phyloP scores from a whole-genome alignment of 2,329 filamentous ascomycete species.

The Achaetomium macrosporum region DNA sequence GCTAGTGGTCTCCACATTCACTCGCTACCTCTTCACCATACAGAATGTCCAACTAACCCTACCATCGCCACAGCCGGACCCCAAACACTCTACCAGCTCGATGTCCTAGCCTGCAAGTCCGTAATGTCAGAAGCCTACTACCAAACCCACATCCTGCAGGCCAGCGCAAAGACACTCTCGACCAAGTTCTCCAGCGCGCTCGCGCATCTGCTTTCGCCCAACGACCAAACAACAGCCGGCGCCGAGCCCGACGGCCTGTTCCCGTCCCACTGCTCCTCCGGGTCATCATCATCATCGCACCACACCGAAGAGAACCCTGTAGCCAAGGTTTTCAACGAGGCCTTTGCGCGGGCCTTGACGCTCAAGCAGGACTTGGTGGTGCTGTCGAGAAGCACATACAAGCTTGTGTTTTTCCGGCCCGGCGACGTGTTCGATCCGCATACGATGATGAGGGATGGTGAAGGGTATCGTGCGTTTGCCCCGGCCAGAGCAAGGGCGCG shows the following conservation, averaged over 20 bases:
- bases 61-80: not conserved
- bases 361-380: not conserved
- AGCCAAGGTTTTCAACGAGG: not conserved
- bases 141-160: not conserved
- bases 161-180: not conserved
- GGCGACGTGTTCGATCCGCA: not conserved
- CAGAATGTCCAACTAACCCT: not conserved
- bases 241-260: not conserved
- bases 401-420: not conserved
- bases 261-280: not conserved
- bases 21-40: not conserved
- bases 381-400: not conserved
- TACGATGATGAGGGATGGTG: not conserved
- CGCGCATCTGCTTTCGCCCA: not conserved
- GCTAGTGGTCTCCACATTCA: not conserved
- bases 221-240: not conserved
- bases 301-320: no score
- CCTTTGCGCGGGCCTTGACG: not conserved
- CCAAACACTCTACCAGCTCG: not conserved
- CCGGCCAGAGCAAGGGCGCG: not conserved
- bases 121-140: constrained; percentile 2
- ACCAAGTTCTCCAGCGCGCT: not conserved
- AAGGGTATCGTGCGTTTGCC: not conserved
- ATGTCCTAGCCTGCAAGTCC: constrained; percentile 2
- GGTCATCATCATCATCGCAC: no score